Percentiles rank a stretch among this genome's conserved stretches.
phyloP scores from a whole-genome alignment of 2,329 filamentous ascomycete species.

The Fusarium guadeloupense region DNA sequence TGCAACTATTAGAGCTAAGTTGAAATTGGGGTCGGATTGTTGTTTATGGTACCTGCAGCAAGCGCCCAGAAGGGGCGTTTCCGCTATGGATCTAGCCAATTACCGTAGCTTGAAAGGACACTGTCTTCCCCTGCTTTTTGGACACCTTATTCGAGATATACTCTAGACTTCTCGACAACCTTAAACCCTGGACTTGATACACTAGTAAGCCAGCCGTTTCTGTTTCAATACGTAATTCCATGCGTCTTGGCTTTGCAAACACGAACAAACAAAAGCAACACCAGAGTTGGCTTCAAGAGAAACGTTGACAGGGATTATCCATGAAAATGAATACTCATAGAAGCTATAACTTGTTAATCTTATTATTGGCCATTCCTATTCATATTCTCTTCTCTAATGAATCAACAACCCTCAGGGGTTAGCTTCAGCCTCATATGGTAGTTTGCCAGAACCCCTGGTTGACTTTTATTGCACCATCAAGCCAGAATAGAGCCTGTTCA shows the following conservation, averaged over 20 bases:
- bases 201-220: no score
- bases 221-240: neutral
- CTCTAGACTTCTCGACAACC: neutral
- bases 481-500: no score
- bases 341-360: neutral
- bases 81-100: slow-evolving; percentile 17
- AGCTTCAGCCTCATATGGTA: slow-evolving; percentile 27
- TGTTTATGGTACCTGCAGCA: slow-evolving; percentile 25
- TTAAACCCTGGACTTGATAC: neutral
- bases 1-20: neutral
- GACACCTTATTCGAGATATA: neutral
- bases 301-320: slow-evolving; percentile 4
- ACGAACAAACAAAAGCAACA: slow-evolving; percentile 2
- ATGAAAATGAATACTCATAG: neutral
- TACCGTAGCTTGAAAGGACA: neutral
- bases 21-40: slow-evolving; percentile 1
- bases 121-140: neutral
- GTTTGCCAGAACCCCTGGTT: no score
- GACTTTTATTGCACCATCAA: no score
- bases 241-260: neutral
- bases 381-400: slow-evolving; percentile 21
- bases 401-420: slow-evolving; percentile 11
- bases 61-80: slow-evolving; percentile 23
- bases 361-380: neutral
- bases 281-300: neutral